These are phyloP conservation scores for Castanospermum australe DNA, from an alignment of 306 rosid genomes.

Conservation along the genomic window DNA sequence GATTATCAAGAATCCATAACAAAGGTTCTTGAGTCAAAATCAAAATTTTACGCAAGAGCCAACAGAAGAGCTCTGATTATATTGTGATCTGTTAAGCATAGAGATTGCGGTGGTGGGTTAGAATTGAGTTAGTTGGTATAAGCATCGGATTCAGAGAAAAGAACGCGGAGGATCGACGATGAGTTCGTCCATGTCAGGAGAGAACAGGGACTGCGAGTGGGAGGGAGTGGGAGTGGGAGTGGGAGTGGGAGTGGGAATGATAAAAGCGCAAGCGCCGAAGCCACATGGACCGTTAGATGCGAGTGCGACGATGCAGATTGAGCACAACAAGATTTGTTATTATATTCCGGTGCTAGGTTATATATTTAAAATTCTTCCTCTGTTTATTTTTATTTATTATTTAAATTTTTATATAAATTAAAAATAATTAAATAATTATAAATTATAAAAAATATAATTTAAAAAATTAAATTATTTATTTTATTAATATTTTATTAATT, in stretches of 20 bases:
- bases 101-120: background rate
- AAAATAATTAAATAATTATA: too few species aligned
- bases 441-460: too few species aligned
- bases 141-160: conserved; percentile 28
- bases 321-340: conserved; percentile 23
- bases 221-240: background rate
- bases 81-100: background rate
- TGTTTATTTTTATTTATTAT: too few species aligned
- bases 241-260: conserved; percentile 48
- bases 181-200: conserved; percentile 37
- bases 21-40: background rate
- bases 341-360: conserved; percentile 48
- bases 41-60: background rate
- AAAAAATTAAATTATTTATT: too few species aligned
- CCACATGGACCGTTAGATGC: conserved; percentile 38
- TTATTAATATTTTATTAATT: too few species aligned
- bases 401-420: too few species aligned
- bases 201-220: conserved; percentile 37
- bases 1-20: conserved; percentile 4
- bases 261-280: conserved; percentile 44
- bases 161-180: background rate
- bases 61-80: background rate
- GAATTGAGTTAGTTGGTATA: background rate
- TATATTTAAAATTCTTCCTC: background rate
- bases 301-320: conserved; percentile 26